phyloP scores from a whole-genome alignment of 2,329 filamentous ascomycete species.

The Trichophyton verrucosum region DNA sequence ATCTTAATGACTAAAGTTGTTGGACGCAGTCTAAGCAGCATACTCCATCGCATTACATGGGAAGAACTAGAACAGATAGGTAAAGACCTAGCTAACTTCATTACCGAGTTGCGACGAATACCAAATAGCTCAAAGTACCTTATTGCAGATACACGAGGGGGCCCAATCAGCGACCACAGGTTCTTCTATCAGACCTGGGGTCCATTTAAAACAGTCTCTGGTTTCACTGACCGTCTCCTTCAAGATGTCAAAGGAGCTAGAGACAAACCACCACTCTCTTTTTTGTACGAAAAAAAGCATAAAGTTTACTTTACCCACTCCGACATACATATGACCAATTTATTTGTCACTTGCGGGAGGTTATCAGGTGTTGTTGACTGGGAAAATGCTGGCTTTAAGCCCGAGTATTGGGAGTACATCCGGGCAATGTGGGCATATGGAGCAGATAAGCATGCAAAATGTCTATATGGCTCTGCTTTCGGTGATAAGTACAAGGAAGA shows the following conservation, averaged over 20 bases:
- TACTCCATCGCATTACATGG: constrained; percentile 8
- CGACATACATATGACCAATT: constrained; percentile 3
- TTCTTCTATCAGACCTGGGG: constrained; percentile 7
- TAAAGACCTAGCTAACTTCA: constrained; percentile 9
- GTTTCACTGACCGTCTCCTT: constrained; percentile 9
- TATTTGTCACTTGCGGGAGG: constrained; percentile 7
- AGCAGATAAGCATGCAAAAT: neutral
- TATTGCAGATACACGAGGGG: constrained; percentile 9
- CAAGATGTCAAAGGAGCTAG: constrained; percentile 5
- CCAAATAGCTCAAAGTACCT: constrained; percentile 9
- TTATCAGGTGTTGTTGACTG: constrained; percentile 11
- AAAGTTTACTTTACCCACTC: constrained; percentile 12
- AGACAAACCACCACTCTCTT: constrained; percentile 7
- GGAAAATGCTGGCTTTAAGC: constrained; percentile 10
- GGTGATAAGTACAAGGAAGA: constrained; percentile 11
- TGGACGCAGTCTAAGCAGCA: constrained; percentile 5
- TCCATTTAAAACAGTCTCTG: constrained; percentile 9
- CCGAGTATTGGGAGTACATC: constrained; percentile 13
- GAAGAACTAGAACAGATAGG: constrained; percentile 12
- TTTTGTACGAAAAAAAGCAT: constrained; percentile 11
- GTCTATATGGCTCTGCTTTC: constrained; percentile 5
- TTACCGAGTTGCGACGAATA: constrained; percentile 10
- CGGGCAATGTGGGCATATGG: constrained; percentile 2
- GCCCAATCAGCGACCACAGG: constrained; percentile 7
- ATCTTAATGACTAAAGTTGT: constrained; percentile 11